Base-by-base conservation (phyloP, 2,329 filamentous ascomycete genomes). In the Sarocladium oryzae region DNA sequence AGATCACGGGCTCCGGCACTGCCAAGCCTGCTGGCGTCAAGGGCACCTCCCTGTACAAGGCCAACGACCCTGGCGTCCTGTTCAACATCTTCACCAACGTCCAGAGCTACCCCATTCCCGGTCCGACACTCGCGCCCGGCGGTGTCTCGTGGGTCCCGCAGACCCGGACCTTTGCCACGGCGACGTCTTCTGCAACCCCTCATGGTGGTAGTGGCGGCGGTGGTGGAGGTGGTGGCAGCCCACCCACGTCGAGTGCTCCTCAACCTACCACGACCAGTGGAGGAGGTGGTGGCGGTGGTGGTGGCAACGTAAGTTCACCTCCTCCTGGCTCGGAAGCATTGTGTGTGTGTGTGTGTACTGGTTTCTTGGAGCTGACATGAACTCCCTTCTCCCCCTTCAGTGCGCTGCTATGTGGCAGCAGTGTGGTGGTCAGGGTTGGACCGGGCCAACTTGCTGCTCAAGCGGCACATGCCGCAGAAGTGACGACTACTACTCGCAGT, bases 1-100 rank as follows among this genome's bases (percentile, higher is more conserved):
- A 69, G 57, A 66, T 76, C 51, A 67, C 64, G 50, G 72, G 72
- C 24, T 63, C 63, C 50, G 65, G 66, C 32, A 58, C 59, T 43
- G 63, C 62, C 15, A 61, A 58, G 43, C 60, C 62, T 51, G 56
- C 54, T 33, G 61, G 61, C 51, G 62, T 62, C 35, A 54, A 64
- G 26, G 61, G 56, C 43, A 60, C 58, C 30, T 52, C 57, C 38
- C 59, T 62, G 37, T 56, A 62, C 56, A 58, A 54, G 46, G 37
- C 56, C 50, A 53, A 54, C 40, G 58, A 63, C 43, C 49, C 58
- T 23, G 61, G 61, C 43, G 61, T 63, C 52, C 51, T 56, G 46
- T 62, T 63, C 57, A 60, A 62, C 57, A 56, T 56, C 46, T 59
- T 60, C 56, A 56, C 53, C 18, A 43, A 49, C 21, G 46, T 53